phyloP scores from a whole-genome alignment of 2,329 filamentous ascomycete genomes.

The Zopfia rhizophila region DNA sequence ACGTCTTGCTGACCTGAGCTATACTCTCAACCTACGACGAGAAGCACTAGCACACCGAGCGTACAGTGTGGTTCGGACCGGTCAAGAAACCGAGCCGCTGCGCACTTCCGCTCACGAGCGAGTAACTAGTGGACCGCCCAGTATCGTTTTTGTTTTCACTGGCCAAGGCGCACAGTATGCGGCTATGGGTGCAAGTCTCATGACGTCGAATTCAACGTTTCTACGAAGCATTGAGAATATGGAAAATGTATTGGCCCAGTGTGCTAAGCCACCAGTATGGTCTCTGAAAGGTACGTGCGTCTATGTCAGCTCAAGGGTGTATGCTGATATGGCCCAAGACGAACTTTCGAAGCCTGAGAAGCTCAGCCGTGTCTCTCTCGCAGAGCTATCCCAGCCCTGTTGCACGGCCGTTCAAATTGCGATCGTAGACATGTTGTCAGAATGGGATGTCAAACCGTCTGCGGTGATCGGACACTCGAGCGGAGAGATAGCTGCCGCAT shows the following conservation, averaged over 20 bases:
- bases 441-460: conserved; percentile 22
- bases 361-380: conserved; percentile 19
- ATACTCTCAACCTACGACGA: conserved; percentile 35
- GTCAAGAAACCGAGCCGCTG: too few species aligned
- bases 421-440: conserved; percentile 21
- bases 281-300: too few species aligned
- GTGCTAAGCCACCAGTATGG: too few species aligned
- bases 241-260: too few species aligned
- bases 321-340: conserved; percentile 47
- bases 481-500: conserved; percentile 55
- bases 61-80: too few species aligned
- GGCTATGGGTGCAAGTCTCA: too few species aligned
- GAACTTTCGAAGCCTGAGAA: conserved; percentile 19
- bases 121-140: too few species aligned
- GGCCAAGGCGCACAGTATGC: conserved; percentile 55
- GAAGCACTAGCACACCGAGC: conserved; percentile 18
- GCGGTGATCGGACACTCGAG: conserved; percentile 51
- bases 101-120: too few species aligned
- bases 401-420: conserved; percentile 37
- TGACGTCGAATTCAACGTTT: too few species aligned
- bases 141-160: conserved; percentile 47
- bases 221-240: too few species aligned
- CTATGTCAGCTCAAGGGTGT: too few species aligned
- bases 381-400: conserved; percentile 32
- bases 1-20: conserved; percentile 30